Percentiles rank a stretch among this genome's conserved stretches.
Conservation (phyloP, 768 basidiomycete species). For the Naganishia friedmannii region DNA sequence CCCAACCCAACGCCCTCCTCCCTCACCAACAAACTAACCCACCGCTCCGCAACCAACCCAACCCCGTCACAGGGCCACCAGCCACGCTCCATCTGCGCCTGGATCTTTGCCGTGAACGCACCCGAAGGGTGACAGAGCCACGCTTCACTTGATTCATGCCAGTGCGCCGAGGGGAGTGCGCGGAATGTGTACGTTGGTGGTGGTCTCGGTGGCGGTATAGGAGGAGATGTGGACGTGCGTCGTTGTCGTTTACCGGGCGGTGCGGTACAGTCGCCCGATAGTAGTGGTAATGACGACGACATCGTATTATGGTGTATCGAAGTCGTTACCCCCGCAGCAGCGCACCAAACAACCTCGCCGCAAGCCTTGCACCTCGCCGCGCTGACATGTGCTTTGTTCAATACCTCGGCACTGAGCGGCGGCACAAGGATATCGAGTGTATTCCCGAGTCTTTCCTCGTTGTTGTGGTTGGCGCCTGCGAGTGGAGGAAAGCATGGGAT, state of each 20-base stretch:
- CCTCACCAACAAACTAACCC: neutral
- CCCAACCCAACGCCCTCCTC: neutral
- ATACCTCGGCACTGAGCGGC: neutral
- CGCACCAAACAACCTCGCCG: neutral
- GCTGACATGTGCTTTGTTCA: neutral
- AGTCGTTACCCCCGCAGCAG: no score
- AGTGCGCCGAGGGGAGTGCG: slow-evolving; percentile 27
- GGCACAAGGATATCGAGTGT: neutral
- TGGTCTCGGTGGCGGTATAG: neutral
- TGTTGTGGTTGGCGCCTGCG: no score
- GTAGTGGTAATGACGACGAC: no score
- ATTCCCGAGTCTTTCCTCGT: neutral
- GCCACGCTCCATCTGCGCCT: neutral
- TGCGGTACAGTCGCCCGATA: no score
- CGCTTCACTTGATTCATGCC: slow-evolving; percentile 22
- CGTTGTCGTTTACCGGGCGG: no score
- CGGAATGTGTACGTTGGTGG: slow-evolving; percentile 5
- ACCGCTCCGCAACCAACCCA: slow-evolving; percentile 15
- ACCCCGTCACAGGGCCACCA: slow-evolving; percentile 13
- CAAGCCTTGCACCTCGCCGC: neutral
- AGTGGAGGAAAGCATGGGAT: neutral
- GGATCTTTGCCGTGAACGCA: slow-evolving; percentile 10
- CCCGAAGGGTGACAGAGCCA: slow-evolving; percentile 28
- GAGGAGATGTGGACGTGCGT: neutral
- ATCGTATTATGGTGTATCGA: no score